Conservation (phyloP, 2,329 filamentous ascomycete genomes). For the Claviceps digitariae region DNA sequence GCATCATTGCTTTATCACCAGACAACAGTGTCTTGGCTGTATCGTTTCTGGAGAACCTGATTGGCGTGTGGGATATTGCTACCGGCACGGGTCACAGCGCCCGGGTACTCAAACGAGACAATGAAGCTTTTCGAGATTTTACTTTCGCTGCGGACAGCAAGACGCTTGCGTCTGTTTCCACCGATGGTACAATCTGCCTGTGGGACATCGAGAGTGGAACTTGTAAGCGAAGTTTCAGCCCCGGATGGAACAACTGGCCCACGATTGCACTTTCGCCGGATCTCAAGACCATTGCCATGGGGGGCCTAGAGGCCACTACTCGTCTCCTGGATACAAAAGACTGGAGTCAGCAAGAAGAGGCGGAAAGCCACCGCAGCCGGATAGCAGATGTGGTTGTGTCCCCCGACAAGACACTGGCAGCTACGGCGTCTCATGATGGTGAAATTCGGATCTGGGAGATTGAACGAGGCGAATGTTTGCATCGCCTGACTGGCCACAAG, state of each 20-base stretch:
- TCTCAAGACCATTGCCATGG: slow-evolving; percentile 7
- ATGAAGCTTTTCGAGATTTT: slow-evolving; percentile 6
- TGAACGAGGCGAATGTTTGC: slow-evolving; percentile 5
- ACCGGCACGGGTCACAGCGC: slow-evolving; percentile 6
- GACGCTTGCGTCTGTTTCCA: slow-evolving; percentile 6
- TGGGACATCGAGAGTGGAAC: slow-evolving; percentile 7
- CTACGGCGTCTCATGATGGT: slow-evolving; percentile 6
- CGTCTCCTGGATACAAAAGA: slow-evolving; percentile 6
- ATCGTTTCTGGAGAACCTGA: slow-evolving; percentile 7
- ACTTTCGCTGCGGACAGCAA: slow-evolving; percentile 7
- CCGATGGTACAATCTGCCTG: slow-evolving; percentile 6
- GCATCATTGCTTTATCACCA: slow-evolving; percentile 6
- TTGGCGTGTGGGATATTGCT: slow-evolving; percentile 7
- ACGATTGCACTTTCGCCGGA: slow-evolving; percentile 7
- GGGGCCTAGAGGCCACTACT: slow-evolving; percentile 6
- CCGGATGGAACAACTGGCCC: slow-evolving; percentile 8
- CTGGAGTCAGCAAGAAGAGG: slow-evolving; percentile 4
- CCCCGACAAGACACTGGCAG: slow-evolving; percentile 5
- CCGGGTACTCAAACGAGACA: slow-evolving; percentile 6
- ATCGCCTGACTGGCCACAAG: slow-evolving; percentile 3
- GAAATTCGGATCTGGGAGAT: slow-evolving; percentile 7
- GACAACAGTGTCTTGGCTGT: slow-evolving; percentile 6
- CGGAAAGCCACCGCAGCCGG: slow-evolving; percentile 6
- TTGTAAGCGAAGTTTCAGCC: slow-evolving; percentile 6
- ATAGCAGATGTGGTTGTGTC: slow-evolving; percentile 6